phyloP scores from a whole-genome alignment of 2,329 filamentous ascomycete species.

The Biscogniauxia sp. region DNA sequence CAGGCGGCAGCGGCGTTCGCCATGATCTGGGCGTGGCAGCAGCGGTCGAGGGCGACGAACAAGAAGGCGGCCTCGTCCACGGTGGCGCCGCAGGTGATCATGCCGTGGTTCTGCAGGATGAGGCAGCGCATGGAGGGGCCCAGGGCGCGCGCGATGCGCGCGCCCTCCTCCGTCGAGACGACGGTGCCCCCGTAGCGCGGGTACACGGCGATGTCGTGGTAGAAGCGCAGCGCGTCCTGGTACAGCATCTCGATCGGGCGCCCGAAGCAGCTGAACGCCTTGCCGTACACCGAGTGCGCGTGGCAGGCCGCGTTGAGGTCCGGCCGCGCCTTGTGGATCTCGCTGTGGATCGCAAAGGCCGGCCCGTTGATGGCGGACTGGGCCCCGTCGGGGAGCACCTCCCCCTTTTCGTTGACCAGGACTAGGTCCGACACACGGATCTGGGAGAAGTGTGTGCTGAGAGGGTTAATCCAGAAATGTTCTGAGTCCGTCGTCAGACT shows the following conservation, averaged over 20 bases:
- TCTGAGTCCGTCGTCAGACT: neutral
- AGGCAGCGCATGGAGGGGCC: constrained; percentile 56
- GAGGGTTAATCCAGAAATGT: constrained; percentile 26
- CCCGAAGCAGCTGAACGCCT: constrained; percentile 59
- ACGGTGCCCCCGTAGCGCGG: constrained; percentile 60
- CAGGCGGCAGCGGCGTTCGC: constrained; percentile 54
- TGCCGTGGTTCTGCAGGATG: constrained; percentile 58
- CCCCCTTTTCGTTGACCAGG: constrained; percentile 55
- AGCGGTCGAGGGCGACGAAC: constrained; percentile 60
- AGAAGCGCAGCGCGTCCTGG: constrained; percentile 56
- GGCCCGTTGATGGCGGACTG: constrained; percentile 52
- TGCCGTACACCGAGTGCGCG: constrained; percentile 56
- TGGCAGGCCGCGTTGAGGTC: constrained; percentile 62
- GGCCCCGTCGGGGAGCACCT: constrained; percentile 53
- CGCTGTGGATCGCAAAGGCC: constrained; percentile 60
- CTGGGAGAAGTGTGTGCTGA: constrained; percentile 58
- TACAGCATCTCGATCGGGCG: constrained; percentile 60
- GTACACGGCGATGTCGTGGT: constrained; percentile 59
- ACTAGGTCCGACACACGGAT: constrained; percentile 61
- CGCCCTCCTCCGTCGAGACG: constrained; percentile 56
- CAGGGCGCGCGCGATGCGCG: constrained; percentile 53
- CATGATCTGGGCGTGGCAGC: constrained; percentile 59
- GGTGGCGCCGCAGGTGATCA: constrained; percentile 59
- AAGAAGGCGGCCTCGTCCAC: constrained; percentile 66
- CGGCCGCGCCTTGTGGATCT: constrained; percentile 55